These are phyloP conservation scores for Echinochloa phyllopogon DNA, from an alignment of 176 grass and related monocot species.

Conservation along the genomic window DNA sequence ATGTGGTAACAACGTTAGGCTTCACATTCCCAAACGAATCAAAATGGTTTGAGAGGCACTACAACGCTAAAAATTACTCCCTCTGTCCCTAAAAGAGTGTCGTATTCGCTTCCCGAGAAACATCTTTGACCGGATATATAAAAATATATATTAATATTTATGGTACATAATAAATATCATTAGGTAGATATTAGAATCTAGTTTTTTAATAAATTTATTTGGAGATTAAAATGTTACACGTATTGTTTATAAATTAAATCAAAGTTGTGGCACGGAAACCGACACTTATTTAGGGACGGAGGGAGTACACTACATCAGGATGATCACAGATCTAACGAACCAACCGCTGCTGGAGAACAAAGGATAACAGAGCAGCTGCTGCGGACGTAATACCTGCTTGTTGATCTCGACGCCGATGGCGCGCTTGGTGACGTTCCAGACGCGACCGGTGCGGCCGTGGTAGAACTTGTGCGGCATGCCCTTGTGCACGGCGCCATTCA, in stretches of 20 bases:
- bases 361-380: background rate
- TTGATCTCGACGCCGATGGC: constrained; percentile 98
- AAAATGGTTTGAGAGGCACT: background rate
- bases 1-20: background rate
- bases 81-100: too few relatives aligned
- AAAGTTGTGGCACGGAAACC: too few relatives aligned
- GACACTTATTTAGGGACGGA: too few relatives aligned
- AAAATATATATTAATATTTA: too few relatives aligned
- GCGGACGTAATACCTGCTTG: constrained; percentile 67
- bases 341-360: background rate
- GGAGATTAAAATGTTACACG: too few relatives aligned
- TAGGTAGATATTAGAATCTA: too few relatives aligned
- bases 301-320: too few relatives aligned
- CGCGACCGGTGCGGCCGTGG: constrained; percentile 80
- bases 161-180: too few relatives aligned
- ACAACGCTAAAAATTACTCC: background rate
- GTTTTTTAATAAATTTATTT: too few relatives aligned
- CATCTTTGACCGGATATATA: too few relatives aligned
- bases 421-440: constrained; percentile 97
- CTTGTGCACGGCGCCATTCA: constrained; percentile 92
- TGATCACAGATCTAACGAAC: constrained; percentile 33
- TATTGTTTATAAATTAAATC: too few relatives aligned
- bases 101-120: too few relatives aligned
- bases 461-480: constrained; percentile 98
- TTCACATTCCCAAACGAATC: background rate